A percentile compares a stretch with the other conserved stretches of the same genome.
These are phyloP conservation scores for Pilatotrama ljubarskyi DNA, from an alignment of 768 basidiomycete genomes.

Conservation along the genomic window DNA sequence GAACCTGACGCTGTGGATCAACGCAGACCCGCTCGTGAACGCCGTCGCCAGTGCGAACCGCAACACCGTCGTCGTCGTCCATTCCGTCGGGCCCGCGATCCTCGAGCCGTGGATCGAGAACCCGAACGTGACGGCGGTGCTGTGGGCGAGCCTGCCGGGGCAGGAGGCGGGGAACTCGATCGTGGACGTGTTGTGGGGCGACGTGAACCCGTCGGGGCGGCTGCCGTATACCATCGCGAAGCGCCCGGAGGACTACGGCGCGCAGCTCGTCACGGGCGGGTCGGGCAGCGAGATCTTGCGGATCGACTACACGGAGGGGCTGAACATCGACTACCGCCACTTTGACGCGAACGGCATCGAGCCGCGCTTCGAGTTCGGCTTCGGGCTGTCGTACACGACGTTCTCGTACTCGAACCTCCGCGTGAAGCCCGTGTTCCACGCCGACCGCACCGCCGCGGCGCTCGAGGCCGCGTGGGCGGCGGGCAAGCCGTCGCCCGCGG, in stretches of 20 bases:
- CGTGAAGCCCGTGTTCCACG: slow-evolving; percentile 41
- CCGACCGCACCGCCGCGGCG: slow-evolving; percentile 40
- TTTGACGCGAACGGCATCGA: slow-evolving; percentile 60
- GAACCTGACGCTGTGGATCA: slow-evolving; percentile 74
- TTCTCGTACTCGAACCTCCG: slow-evolving; percentile 70
- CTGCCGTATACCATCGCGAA: slow-evolving; percentile 57
- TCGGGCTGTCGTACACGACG: slow-evolving; percentile 81
- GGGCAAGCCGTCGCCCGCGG: slow-evolving; percentile 55
- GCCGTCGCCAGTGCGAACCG: slow-evolving; percentile 66
- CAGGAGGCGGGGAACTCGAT: slow-evolving; percentile 53
- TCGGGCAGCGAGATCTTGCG: slow-evolving; percentile 29
- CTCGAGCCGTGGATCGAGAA: slow-evolving; percentile 49
- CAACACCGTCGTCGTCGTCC: slow-evolving; percentile 72
- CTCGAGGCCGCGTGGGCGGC: slow-evolving; percentile 56
- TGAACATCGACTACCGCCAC: slow-evolving; percentile 38
- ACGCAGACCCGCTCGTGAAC: slow-evolving; percentile 68
- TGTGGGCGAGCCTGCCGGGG: slow-evolving; percentile 44
- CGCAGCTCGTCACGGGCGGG: slow-evolving; percentile 30
- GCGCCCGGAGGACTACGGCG: slow-evolving; percentile 45
- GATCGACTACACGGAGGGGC: slow-evolving; percentile 41
- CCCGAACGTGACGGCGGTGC: slow-evolving; percentile 51
- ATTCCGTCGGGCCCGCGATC: slow-evolving; percentile 44
- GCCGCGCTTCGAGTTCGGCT: slow-evolving; percentile 89
- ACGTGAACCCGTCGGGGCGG: slow-evolving; percentile 49
- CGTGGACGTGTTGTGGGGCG: slow-evolving; percentile 52